Percentiles rank a stretch among this genome's conserved stretches.
These are phyloP conservation scores for Colletotrichum sojae DNA, from an alignment of 2,329 filamentous ascomycete genomes.

Conservation along the genomic window DNA sequence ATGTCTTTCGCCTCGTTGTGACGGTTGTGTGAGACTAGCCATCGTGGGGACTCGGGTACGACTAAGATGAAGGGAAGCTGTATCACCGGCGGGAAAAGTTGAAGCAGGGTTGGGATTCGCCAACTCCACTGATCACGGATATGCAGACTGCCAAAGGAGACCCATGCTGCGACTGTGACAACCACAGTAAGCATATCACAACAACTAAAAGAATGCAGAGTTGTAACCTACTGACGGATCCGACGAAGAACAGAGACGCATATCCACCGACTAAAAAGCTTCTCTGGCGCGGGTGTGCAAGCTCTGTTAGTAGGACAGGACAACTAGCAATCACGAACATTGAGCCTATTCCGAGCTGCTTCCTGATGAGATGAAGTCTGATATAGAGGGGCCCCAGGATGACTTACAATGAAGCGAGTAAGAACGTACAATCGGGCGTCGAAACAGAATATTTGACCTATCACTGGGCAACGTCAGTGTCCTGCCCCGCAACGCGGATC, in stretches of 20 bases:
- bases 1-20: slow-evolving; percentile 60
- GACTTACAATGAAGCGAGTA: slow-evolving; percentile 17
- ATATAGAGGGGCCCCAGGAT: neutral
- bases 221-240: neutral
- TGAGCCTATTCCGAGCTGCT: slow-evolving; percentile 5
- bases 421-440: slow-evolving; percentile 5
- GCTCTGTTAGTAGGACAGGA: slow-evolving; percentile 11
- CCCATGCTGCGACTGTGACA: slow-evolving; percentile 3
- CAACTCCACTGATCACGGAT: slow-evolving; percentile 50
- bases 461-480: neutral
- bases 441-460: slow-evolving; percentile 17
- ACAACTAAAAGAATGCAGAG: neutral
- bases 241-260: slow-evolving; percentile 4
- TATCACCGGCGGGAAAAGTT: slow-evolving; percentile 57
- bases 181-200: neutral
- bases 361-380: neutral
- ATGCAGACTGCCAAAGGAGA: slow-evolving; percentile 8
- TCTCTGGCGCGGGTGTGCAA: slow-evolving; percentile 14
- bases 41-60: slow-evolving; percentile 58
- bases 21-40: slow-evolving; percentile 61
- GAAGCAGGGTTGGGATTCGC: slow-evolving; percentile 62
- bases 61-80: slow-evolving; percentile 52
- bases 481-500: neutral
- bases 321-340: neutral
- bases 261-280: slow-evolving; percentile 5